These are phyloP conservation scores for Penicillium sp. DNA, from an alignment of 2,329 filamentous ascomycete species.

Conservation along the genomic window DNA sequence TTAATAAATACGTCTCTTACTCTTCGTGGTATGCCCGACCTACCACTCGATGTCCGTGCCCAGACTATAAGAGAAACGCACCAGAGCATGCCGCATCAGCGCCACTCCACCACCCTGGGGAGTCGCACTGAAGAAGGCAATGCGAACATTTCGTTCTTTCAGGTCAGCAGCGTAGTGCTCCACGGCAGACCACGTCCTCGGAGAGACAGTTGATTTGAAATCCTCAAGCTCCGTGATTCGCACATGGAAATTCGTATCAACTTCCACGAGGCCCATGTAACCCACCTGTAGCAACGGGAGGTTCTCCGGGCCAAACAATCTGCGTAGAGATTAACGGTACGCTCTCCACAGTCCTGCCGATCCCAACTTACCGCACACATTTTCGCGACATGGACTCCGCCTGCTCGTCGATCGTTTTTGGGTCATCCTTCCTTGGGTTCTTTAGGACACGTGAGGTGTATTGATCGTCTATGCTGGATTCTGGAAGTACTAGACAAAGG, in stretches of 20 bases:
- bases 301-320: conserved; percentile 70
- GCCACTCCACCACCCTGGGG: conserved; percentile 82
- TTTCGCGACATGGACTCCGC: conserved; percentile 80
- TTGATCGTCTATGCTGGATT: conserved; percentile 18
- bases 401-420: conserved; percentile 71
- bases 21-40: conserved; percentile 25
- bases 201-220: conserved; percentile 61
- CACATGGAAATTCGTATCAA: conserved; percentile 65
- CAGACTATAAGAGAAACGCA: conserved; percentile 66
- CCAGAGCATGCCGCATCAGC: conserved; percentile 75
- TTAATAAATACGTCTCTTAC: conserved; percentile 7
- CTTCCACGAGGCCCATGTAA: conserved; percentile 67
- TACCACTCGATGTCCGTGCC: conserved; percentile 74
- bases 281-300: conserved; percentile 67
- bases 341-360: background rate
- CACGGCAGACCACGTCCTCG: conserved; percentile 65
- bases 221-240: conserved; percentile 58
- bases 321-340: conserved; percentile 31
- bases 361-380: conserved; percentile 61
- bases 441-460: conserved; percentile 20
- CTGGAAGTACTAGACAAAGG: conserved; percentile 65
- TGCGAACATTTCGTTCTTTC: conserved; percentile 62
- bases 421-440: conserved; percentile 44
- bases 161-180: conserved; percentile 63
- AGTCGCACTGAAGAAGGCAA: conserved; percentile 78